phyloP scores from a whole-genome alignment of 495 filamentous ascomycete species.

The Podospora conica region DNA sequence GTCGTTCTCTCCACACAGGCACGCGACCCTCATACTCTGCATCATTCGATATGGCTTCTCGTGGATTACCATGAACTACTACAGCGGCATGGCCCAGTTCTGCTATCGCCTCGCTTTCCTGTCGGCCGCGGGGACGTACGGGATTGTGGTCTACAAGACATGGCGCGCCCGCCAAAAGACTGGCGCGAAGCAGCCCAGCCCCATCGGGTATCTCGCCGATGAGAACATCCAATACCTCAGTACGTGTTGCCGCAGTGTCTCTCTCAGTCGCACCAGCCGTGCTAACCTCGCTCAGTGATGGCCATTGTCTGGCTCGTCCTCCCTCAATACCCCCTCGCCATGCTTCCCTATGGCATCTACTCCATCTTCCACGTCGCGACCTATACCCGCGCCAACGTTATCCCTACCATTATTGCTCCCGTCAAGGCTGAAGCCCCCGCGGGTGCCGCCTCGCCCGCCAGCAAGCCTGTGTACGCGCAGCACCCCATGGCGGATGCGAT shows the following conservation, averaged over 20 bases:
- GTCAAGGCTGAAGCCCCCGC: constrained; percentile 32
- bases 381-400: constrained; percentile 64
- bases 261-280: constrained; percentile 6
- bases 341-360: constrained; percentile 94
- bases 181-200: constrained; percentile 49
- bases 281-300: constrained; percentile 56
- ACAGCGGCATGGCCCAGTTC: constrained; percentile 64
- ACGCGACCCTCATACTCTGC: constrained; percentile 76
- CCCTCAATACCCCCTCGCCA: constrained; percentile 79
- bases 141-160: constrained; percentile 99
- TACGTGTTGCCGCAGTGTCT: constrained; percentile 43
- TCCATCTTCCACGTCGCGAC: constrained; percentile 97
- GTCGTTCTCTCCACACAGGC: constrained; percentile 41
- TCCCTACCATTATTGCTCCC: constrained; percentile 55
- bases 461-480: constrained; percentile 56
- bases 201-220: constrained; percentile 63
- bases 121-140: constrained; percentile 84
- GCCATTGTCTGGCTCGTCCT: constrained; percentile 92
- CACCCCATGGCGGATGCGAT: constrained; percentile 73
- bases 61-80: constrained; percentile 76
- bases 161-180: constrained; percentile 72
- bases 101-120: constrained; percentile 87
- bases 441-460: constrained; percentile 50
- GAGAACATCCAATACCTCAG: constrained; percentile 97
- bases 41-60: constrained; percentile 76